Percentiles rank a stretch among this genome's conserved stretches.
These are phyloP conservation scores for Amniculicola lignicola DNA, from an alignment of 495 filamentous ascomycete species.

Conservation along the genomic window DNA sequence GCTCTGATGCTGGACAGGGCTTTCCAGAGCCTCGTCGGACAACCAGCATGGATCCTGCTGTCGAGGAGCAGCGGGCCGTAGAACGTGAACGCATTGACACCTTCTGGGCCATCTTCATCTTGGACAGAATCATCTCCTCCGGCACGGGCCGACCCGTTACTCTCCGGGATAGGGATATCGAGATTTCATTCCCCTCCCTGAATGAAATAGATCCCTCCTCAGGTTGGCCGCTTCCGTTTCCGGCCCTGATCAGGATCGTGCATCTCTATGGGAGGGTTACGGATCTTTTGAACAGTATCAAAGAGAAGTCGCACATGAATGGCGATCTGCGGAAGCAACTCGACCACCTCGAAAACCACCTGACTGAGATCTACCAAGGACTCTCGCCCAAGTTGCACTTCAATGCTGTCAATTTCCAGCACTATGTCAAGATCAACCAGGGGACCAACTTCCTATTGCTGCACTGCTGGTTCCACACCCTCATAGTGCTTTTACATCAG, in stretches of 20 bases:
- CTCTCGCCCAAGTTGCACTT: constrained; percentile 71
- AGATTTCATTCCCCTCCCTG: constrained; percentile 67
- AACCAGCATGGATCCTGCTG: constrained; percentile 47
- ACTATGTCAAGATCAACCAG: constrained; percentile 70
- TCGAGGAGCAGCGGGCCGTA: constrained; percentile 52
- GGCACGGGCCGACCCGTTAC: constrained; percentile 70
- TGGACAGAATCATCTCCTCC: constrained; percentile 80
- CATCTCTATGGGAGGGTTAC: constrained; percentile 79
- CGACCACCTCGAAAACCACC: constrained; percentile 68
- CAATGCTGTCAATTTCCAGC: constrained; percentile 60
- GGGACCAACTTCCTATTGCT: constrained; percentile 82
- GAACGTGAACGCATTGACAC: constrained; percentile 76
- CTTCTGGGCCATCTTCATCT: constrained; percentile 82
- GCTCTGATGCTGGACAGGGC: constrained; percentile 40
- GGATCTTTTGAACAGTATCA: constrained; percentile 79
- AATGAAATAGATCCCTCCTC: constrained; percentile 54
- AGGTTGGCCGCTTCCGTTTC: constrained; percentile 72
- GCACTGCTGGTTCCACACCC: constrained; percentile 86
- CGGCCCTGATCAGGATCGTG: constrained; percentile 74
- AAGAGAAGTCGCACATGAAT: constrained; percentile 69
- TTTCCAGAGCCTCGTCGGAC: constrained; percentile 27
- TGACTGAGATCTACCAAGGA: constrained; percentile 75
- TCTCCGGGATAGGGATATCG: constrained; percentile 75
- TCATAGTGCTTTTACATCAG: constrained; percentile 80
- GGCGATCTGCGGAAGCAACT: constrained; percentile 66